phyloP scores from a whole-genome alignment of 2,329 filamentous ascomycete genomes.

The Biscogniauxia sp. region DNA sequence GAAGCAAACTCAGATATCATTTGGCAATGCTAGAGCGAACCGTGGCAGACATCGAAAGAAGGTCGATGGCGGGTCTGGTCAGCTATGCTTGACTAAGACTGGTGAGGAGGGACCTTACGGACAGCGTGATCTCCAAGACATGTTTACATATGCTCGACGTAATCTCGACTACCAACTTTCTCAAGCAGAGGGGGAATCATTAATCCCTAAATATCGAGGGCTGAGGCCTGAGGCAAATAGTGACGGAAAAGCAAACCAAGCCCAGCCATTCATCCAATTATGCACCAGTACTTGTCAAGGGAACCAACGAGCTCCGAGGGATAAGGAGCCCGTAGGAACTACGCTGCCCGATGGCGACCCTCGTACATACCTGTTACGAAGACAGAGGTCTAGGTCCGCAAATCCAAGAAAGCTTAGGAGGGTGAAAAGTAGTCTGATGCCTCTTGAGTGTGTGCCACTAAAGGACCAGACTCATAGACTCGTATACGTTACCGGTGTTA shows the following conservation, averaged over 20 bases:
- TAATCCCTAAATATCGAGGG: neutral
- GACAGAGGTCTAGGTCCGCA: slow-evolving; percentile 30
- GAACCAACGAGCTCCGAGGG: slow-evolving; percentile 3
- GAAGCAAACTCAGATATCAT: slow-evolving; percentile 29
- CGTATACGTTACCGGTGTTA: slow-evolving; percentile 5
- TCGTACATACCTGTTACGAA: slow-evolving; percentile 32
- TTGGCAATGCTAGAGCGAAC: slow-evolving; percentile 10
- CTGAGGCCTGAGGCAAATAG: slow-evolving; percentile 2
- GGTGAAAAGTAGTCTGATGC: slow-evolving; percentile 30
- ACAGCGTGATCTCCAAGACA: slow-evolving; percentile 5
- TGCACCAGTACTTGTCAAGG: slow-evolving; percentile 6
- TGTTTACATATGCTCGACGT: slow-evolving; percentile 13
- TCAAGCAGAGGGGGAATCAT: slow-evolving; percentile 1
- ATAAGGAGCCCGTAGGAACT: slow-evolving; percentile 28
- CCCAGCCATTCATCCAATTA: slow-evolving; percentile 10
- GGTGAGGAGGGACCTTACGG: neutral
- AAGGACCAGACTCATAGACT: slow-evolving; percentile 23
- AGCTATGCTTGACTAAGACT: neutral
- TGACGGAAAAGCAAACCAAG: neutral
- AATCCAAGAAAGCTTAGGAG: slow-evolving; percentile 25
- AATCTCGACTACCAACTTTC: slow-evolving; percentile 19
- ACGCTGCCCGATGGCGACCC: slow-evolving; percentile 27
- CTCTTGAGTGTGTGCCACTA: slow-evolving; percentile 25
- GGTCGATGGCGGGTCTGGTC: neutral
- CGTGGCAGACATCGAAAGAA: slow-evolving; percentile 6